These are phyloP conservation scores for Terfezia claveryi DNA, from an alignment of 495 filamentous ascomycete species.

Conservation along the genomic window DNA sequence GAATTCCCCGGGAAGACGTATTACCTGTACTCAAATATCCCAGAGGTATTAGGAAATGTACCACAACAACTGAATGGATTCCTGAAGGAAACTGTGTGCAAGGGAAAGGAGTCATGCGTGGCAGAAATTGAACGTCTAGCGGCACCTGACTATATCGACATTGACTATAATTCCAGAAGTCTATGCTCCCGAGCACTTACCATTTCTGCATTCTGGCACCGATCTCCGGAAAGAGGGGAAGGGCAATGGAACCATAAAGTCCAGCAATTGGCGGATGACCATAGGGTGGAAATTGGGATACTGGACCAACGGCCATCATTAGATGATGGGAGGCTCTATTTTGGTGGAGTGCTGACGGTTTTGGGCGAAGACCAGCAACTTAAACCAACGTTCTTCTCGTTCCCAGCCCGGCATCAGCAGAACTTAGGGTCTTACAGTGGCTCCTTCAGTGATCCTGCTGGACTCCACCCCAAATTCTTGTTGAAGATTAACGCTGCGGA, in stretches of 20 bases:
- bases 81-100: not conserved
- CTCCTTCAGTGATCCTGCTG: constrained; percentile 44
- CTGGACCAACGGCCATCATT: not conserved
- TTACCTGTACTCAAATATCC: not conserved
- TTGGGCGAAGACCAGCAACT: not conserved
- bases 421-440: constrained; percentile 25
- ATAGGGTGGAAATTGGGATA: not conserved
- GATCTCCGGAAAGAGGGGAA: not conserved
- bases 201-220: not conserved
- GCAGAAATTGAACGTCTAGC: not conserved
- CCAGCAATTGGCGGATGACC: not conserved
- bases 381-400: constrained; percentile 61
- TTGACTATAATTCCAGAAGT: not conserved
- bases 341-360: not conserved
- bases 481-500: constrained; percentile 27
- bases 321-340: not conserved
- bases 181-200: not conserved
- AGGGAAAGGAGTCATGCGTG: not conserved
- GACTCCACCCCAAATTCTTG: constrained; percentile 71
- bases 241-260: not conserved
- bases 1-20: not conserved
- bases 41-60: not conserved
- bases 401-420: constrained; percentile 63
- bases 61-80: not conserved
- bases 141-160: not conserved